These are phyloP conservation scores for Tuber microsphaerosporum DNA, from an alignment of 495 filamentous ascomycete species.

Conservation along the genomic window DNA sequence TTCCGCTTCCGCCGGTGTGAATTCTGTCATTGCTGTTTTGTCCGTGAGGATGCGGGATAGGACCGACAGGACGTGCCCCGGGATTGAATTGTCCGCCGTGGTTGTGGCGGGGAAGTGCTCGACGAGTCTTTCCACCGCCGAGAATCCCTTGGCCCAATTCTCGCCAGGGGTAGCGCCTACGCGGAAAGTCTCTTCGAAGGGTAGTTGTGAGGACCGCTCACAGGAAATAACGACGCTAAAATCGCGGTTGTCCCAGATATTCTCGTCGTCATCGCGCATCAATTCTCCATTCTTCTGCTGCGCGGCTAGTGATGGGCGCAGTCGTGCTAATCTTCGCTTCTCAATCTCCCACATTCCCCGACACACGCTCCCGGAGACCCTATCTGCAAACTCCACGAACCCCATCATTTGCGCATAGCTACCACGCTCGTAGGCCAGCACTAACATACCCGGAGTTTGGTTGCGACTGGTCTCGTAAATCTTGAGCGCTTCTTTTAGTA, in stretches of 20 bases:
- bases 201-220: constrained; percentile 21
- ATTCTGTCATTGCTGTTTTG: constrained; percentile 13
- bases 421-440: constrained; percentile 41
- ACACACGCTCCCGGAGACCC: constrained; percentile 39
- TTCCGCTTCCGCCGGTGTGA: constrained; percentile 13
- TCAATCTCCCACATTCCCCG: constrained; percentile 42
- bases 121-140: constrained; percentile 28
- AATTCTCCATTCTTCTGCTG: constrained; percentile 12
- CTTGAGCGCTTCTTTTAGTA: constrained; percentile 28
- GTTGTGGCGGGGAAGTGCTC: constrained; percentile 13
- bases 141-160: constrained; percentile 37
- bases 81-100: constrained; percentile 9
- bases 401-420: constrained; percentile 43
- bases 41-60: constrained; percentile 11
- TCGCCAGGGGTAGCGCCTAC: constrained; percentile 34
- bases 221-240: constrained; percentile 41
- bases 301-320: constrained; percentile 22
- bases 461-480: constrained; percentile 39
- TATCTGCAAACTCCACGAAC: constrained; percentile 41
- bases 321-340: constrained; percentile 35
- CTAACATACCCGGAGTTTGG: constrained; percentile 41
- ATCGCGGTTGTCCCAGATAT: constrained; percentile 42
- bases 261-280: constrained; percentile 10
- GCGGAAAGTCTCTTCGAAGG: constrained; percentile 38
- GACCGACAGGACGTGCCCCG: neutral